Base-by-base conservation (phyloP, 345 rosid genomes). In the Pseudoturritis turrita region DNA sequence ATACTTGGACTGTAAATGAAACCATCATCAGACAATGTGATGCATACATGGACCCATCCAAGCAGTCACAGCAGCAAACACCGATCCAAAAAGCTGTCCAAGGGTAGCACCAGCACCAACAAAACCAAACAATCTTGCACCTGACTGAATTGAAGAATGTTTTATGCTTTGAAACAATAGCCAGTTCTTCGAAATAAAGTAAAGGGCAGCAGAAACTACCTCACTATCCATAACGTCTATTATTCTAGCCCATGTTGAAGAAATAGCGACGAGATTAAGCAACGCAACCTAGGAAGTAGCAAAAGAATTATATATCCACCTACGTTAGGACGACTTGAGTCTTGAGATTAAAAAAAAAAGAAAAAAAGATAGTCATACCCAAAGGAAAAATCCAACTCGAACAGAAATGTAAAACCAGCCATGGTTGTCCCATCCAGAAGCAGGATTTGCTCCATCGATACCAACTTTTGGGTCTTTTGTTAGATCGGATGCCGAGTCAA, bases 81-180 rank as follows among this genome's bases (percentile, higher is more conserved):
- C 81, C 2, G 96, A 93, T 31, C 98, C 98, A 81, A 87, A 86
- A 74, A 93, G 96, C 88, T 93, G 96, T 14, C 98, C 98, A 44
- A 93, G 87, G 13, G 98, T 93, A 55, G 98, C 98, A 67, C 96
- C 98, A 53, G 97, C 98, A 74, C 98, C 98, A 61, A 90, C 84
- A 86, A 93, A 89, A 64, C 97, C 98, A 39, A 93, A 93, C 83
- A 90, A 85, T 85, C 98, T 85, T 53, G 96, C 88, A 78, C 98
- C 98, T 86, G 98, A 90, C 98, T 90, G 94, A 61, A 88, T 44
- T 39, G 65, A 58, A 66, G 44, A 73, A 62, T 40, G 63, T 82
- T 65, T 78, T 80, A 69, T 39, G 65, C 58, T 67, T 58, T 8
- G 17, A 25, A 74, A 72, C 68, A 51, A 70, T 2, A 39, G 56